Evolutionary conservation across 2,329 filamentous ascomycete genomes (phyloP), one percentile per base, ranked within the genome.

Genomic region (Beauveria sp.): DNA sequence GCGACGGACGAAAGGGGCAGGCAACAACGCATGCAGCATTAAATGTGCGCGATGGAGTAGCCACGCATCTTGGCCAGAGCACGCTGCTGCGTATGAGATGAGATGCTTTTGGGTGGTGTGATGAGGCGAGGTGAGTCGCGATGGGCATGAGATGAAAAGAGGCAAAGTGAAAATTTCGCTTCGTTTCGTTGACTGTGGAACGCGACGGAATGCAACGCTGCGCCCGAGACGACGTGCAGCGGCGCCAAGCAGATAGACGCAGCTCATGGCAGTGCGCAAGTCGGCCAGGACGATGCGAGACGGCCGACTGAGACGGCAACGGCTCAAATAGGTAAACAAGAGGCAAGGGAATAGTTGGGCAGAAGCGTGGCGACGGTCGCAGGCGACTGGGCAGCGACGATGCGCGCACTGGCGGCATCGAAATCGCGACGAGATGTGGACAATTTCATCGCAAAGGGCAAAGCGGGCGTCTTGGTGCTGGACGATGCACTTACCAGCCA

Each of bases 401-500:
- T 40, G 46, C 14, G 10, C 46, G 60, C 54, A 56, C 57, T 56
- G 20, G 52, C 57, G 54, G 58, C 51, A 62, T 60, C 61, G 59
- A 65, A 62, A 55, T 61, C 14, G 34, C 50, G n/a, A 49, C 28
- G 38, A 64, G 34, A 49, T 24, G 56, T 51, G 48, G 46, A 10
- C 55, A 48, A 62, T 53, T 38, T 26, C 63, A 65, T 64, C 64
- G 14, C 34, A 63, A 60, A 64, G 40, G 12, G 12, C 34, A 38
- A 38, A 57, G 49, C 63, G 64, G 67, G 31, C 34, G 46, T 60
- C 46, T 48, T 14, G 56, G 56, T 50, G 56, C 56, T 28, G 46
- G 60, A 61, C 16, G 38, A 54, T 45, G 61, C 24, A 76, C 75
- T 75, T 77, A 77, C 76, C 76, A 75, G 66, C 69, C 69, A 72